Base-by-base conservation (phyloP, 2,329 filamentous ascomycete genomes). In the Graphilbum sp. region DNA sequence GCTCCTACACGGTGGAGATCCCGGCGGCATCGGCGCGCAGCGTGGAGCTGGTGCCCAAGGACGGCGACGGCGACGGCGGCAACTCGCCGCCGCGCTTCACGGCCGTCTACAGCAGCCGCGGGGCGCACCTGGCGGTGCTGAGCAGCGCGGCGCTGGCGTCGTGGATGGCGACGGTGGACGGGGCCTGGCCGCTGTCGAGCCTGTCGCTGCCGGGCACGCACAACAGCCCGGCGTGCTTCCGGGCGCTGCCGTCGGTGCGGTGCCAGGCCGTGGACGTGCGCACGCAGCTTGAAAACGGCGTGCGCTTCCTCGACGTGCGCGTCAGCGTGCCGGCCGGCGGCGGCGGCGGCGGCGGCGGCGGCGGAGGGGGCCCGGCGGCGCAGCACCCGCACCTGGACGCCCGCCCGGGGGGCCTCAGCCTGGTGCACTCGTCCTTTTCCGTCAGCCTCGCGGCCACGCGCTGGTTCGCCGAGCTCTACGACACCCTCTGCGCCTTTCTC, bases 141-240 rank as follows among this genome's bases (percentile, higher is more conserved):
- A 83, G 76, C 44, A 85, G 76, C 5, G 69, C 77, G 15, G 67
- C 74, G 38, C 69, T 87, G 36, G 54, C 74, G 44, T 60, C 66
- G 38, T 94, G 90, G 90, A 96, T 96, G 87, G 59, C 66, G 40
- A 67, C 76, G 43, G 66, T 96, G 32, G 64, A 69, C 43, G 72
- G 87, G 50, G 67, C 75, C 17, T 79, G 74, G 37, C 75, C 84
- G 2, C 64, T 96, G 5, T 81, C 83, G 1, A 69, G 79, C 3
- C 72, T 98, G 36, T 90, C 81, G 36, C 90, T 96, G 45, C 90
- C 90, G 0, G 90, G 90, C 45, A 95, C 90, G 0, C 90, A 98
- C 64, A 96, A 98, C 61, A 84, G 82, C 16, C 84, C 90, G 7
- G 92, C 87, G 10, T 79, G 73, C 60, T 69, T 92, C 63, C 69